Evolutionary conservation across 768 basidiomycete genomes (phyloP).

Genomic region (Termitomyces bulborhizus): DNA sequence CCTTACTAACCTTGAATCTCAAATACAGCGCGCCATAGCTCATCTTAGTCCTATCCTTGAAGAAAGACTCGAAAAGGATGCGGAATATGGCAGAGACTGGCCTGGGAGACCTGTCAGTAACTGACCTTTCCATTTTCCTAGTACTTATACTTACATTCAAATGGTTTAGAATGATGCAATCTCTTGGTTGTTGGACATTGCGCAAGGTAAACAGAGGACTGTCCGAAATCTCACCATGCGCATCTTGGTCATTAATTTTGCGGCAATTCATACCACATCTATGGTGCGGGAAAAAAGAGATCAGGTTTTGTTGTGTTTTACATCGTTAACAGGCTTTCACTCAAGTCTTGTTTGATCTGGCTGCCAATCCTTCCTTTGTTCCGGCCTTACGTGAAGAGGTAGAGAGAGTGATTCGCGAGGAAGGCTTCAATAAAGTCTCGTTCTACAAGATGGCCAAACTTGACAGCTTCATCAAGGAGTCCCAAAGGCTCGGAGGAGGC

Average conservation of each 20-base stretch:
- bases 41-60: conserved; percentile 27
- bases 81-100: conserved; percentile 28
- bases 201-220: conserved; percentile 16
- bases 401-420: conserved; percentile 21
- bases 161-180: conserved; percentile 19
- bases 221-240: conserved; percentile 16
- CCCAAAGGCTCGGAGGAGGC: conserved; percentile 22
- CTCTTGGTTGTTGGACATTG: conserved; percentile 23
- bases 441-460: conserved; percentile 34
- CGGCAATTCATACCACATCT: conserved; percentile 22
- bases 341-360: conserved; percentile 29
- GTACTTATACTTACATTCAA: not conserved
- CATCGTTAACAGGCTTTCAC: conserved; percentile 24
- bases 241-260: conserved; percentile 22
- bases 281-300: conserved; percentile 12
- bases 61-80: conserved; percentile 23
- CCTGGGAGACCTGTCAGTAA: conserved; percentile 24
- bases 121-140: not conserved
- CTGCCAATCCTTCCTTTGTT: conserved; percentile 25
- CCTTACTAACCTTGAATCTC: conserved; percentile 15
- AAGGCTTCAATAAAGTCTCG: conserved; percentile 30
- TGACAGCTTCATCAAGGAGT: conserved; percentile 43
- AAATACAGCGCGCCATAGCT: conserved; percentile 17
- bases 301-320: not conserved
- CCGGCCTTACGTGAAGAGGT: conserved; percentile 37